phyloP scores from a whole-genome alignment of 306 rosid species.

The Oxytropis ochrocephala region DNA sequence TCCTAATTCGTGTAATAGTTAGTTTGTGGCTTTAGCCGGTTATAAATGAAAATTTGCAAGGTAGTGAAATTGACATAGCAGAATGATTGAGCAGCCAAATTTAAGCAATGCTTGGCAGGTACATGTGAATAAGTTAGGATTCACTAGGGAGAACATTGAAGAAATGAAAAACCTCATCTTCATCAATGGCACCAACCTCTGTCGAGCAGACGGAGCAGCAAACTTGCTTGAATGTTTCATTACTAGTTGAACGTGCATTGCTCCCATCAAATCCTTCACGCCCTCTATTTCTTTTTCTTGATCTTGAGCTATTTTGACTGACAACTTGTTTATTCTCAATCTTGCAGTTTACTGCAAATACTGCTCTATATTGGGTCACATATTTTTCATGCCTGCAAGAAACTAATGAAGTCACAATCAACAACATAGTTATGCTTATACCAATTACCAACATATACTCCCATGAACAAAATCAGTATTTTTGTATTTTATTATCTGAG shows the following conservation, averaged over 20 bases:
- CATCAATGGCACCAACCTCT: conserved; percentile 63
- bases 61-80: background rate
- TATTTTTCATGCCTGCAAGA: conserved; percentile 72
- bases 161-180: conserved; percentile 65
- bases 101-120: background rate
- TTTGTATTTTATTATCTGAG: background rate
- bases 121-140: conserved; percentile 15
- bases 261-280: conserved; percentile 19
- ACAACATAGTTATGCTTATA: background rate
- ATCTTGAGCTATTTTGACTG: conserved; percentile 27
- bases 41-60: background rate
- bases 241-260: conserved; percentile 22
- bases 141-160: conserved; percentile 59
- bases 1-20: too few relatives aligned
- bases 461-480: background rate
- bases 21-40: too few relatives aligned
- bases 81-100: background rate
- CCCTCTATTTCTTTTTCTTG: conserved; percentile 32
- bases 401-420: conserved; percentile 10
- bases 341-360: conserved; percentile 65
- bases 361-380: conserved; percentile 70
- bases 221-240: conserved; percentile 53
- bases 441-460: background rate
- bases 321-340: conserved; percentile 26
- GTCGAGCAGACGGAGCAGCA: conserved; percentile 62